These are phyloP conservation scores for Aspergillus indologenus DNA, from an alignment of 495 filamentous ascomycete genomes.

Conservation along the genomic window DNA sequence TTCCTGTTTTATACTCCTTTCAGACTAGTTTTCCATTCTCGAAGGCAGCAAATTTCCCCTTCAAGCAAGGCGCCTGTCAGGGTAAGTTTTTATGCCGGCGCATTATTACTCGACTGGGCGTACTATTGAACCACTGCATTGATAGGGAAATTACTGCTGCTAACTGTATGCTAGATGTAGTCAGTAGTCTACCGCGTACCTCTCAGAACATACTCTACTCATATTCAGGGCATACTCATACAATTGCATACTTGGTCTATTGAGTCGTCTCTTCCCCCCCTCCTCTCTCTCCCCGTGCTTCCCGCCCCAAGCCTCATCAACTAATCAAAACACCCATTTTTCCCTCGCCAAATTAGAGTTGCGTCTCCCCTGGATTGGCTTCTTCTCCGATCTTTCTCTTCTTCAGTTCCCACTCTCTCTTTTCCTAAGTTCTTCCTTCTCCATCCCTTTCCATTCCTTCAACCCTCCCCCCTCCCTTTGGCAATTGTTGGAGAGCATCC, in stretches of 20 bases:
- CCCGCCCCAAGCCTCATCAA: neutral
- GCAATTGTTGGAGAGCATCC: constrained; percentile 19
- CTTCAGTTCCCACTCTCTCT: neutral
- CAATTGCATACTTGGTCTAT: neutral
- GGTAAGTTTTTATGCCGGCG: neutral
- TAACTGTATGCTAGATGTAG: neutral
- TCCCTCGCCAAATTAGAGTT: constrained; percentile 18
- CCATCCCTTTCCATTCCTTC: neutral
- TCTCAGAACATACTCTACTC: constrained; percentile 9
- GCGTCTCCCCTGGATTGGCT: constrained; percentile 15
- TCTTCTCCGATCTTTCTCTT: constrained; percentile 3
- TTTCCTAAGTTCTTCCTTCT: neutral
- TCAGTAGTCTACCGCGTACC: neutral
- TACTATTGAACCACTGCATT: too few species aligned
- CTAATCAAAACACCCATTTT: neutral
- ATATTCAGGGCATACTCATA: constrained; percentile 5
- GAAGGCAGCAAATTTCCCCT: neutral
- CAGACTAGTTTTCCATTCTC: neutral
- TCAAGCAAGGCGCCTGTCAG: neutral
- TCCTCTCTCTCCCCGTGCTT: neutral
- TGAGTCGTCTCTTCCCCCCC: neutral
- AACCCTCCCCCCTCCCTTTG: constrained; percentile 13
- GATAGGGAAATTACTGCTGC: too few species aligned
- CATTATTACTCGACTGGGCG: too few species aligned
- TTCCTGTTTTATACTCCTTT: neutral